Base-by-base conservation (phyloP, 2,329 filamentous ascomycete species). In the Magnaporthales sp. region DNA sequence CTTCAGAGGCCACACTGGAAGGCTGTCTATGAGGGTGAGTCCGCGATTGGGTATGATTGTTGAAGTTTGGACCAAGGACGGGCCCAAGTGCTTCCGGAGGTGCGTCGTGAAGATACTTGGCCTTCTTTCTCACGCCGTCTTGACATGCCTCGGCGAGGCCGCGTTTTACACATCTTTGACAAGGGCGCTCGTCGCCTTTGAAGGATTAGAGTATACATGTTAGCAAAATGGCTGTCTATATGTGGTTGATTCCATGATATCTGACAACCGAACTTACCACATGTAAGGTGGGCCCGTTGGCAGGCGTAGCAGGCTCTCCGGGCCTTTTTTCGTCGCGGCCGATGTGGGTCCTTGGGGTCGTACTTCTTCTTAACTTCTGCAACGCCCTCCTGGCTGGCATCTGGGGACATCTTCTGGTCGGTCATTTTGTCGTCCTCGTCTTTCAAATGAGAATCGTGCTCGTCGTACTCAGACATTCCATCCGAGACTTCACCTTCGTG, bases 71-170 rank as follows among this genome's bases (percentile, higher is more conserved):
- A 5, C 89, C 89, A 63, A 95, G 84, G 58, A 95, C 92, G n/a
- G 93, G 92, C 75, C 94, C 86, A 69, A 97, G 83, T 62, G 93
- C 93, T 76, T 96, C 93, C 65, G 92, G 88, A 46, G 94, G 93
- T 29, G 94, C 93, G 83, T 98, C 95, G 75, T 98, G 93, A 67
- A 99, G 90, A 77, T 99, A 99, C 78, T 99, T 99, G 65, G 95
- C 95, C 84, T 98, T 99, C 79, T 99, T 99, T 70, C 95, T 90
- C 65, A 98, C 93, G 66, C 95, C 95, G 75, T 99, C 95, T 77
- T 97, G 93, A 75, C 95, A 99, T 68, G 88, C 88, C 76, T 97
- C 93, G 73, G 93, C 91, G 26, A 98, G 86, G 62, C 92, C 92
- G 72, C 95, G 90, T 78, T 97, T 97, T 72, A 98, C 92, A 77